Evolutionary conservation across 1,284 basidiomycete genomes (phyloP).

Genomic region (Tausonia pullulans): DNA sequence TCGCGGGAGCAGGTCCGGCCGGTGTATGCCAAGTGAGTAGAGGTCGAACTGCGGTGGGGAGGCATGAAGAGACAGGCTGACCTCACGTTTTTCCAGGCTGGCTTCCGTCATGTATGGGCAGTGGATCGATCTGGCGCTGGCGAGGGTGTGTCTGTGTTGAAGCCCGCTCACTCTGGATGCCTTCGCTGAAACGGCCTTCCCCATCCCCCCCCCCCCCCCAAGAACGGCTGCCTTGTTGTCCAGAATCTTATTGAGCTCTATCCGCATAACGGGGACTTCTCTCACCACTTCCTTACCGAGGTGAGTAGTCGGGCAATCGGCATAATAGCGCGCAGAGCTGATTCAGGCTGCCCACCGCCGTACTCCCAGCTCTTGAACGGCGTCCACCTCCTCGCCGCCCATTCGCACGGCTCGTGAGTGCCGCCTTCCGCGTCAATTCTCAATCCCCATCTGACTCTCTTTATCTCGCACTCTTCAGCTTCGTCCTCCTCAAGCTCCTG

Average conservation of each 20-base stretch:
- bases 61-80: too few relatives aligned
- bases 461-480: not conserved
- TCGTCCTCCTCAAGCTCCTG: slow-evolving; percentile 5
- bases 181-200: too few relatives aligned
- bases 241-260: slow-evolving; percentile 7
- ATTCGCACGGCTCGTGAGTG: not conserved
- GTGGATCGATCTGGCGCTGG: slow-evolving; percentile 1
- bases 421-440: too few relatives aligned
- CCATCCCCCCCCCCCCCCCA: too few relatives aligned
- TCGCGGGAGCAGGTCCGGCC: not conserved
- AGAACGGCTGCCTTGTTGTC: slow-evolving; percentile 5
- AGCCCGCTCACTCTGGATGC: too few relatives aligned
- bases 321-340: too few relatives aligned
- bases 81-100: not conserved
- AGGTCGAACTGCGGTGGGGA: too few relatives aligned
- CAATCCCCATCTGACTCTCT: not conserved
- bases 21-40: slow-evolving; percentile 1
- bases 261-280: not conserved
- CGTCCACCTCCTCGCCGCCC: not conserved
- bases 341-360: too few relatives aligned
- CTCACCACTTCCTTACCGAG: not conserved
- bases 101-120: not conserved
- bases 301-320: too few relatives aligned
- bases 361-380: not conserved
- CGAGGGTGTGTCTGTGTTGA: not conserved